Conservation (phyloP, 2,329 filamentous ascomycete genomes). For the Metarhizium album region DNA sequence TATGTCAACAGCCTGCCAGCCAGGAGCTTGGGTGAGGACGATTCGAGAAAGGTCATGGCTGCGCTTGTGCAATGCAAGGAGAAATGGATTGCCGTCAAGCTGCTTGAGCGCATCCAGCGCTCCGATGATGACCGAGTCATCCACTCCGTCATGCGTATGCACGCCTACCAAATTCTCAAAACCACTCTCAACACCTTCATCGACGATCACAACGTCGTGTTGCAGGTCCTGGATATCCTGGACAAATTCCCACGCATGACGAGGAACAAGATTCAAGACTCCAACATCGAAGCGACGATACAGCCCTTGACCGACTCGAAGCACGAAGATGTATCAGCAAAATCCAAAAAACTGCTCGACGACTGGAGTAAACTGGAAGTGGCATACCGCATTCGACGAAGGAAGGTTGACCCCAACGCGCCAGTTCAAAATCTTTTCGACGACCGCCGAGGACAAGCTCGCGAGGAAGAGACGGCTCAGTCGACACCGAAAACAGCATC, state of each 20-base stretch:
- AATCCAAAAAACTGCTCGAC: constrained; percentile 61
- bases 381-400: constrained; percentile 84
- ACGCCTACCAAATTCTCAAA: constrained; percentile 92
- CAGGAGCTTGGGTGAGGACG: constrained; percentile 67
- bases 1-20: constrained; percentile 85
- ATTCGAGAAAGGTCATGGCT: constrained; percentile 90
- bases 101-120: constrained; percentile 77
- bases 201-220: constrained; percentile 79
- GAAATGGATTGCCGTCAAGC: constrained; percentile 97
- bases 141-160: constrained; percentile 86
- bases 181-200: constrained; percentile 75
- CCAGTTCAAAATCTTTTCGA: constrained; percentile 46
- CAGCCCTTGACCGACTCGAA: constrained; percentile 55
- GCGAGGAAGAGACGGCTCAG: constrained; percentile 28
- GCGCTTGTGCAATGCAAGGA: constrained; percentile 96
- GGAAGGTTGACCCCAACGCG: constrained; percentile 67
- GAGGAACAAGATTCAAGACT: constrained; percentile 93
- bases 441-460: constrained; percentile 44
- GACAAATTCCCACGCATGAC: constrained; percentile 83
- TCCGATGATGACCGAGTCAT: constrained; percentile 80
- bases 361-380: constrained; percentile 85
- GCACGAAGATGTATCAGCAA: constrained; percentile 64
- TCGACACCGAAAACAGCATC: constrained; percentile 29
- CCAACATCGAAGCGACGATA: constrained; percentile 81
- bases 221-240: constrained; percentile 84